Conservation (phyloP, 2,329 filamentous ascomycete species). For the Pyrenophora seminiperda region DNA sequence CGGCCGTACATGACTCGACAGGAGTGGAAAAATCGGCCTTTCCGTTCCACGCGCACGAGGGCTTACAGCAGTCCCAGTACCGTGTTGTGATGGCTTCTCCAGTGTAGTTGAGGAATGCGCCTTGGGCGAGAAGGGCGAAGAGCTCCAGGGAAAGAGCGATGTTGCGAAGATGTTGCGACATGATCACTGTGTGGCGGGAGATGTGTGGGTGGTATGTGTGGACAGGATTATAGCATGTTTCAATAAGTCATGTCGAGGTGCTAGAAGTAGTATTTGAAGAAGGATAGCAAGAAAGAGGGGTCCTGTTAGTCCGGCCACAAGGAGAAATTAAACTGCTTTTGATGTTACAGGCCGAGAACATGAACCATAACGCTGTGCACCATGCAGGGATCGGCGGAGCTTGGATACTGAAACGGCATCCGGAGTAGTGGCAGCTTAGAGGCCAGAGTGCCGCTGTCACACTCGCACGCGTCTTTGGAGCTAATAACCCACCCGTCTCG, state of each 20-base stretch:
- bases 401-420: slow-evolving; percentile 37
- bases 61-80: slow-evolving; percentile 70
- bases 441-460: slow-evolving; percentile 25
- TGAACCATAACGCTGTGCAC: slow-evolving; percentile 38
- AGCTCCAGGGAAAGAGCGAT: slow-evolving; percentile 31
- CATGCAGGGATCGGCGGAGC: slow-evolving; percentile 42
- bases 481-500: slow-evolving; percentile 26
- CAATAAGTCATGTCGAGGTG: slow-evolving; percentile 30
- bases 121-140: slow-evolving; percentile 27
- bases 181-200: slow-evolving; percentile 40
- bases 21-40: slow-evolving; percentile 61
- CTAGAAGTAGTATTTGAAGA: slow-evolving; percentile 45
- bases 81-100: slow-evolving; percentile 44
- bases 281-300: slow-evolving; percentile 39
- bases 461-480: slow-evolving; percentile 23
- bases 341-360: slow-evolving; percentile 41
- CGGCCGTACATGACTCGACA: slow-evolving; percentile 60
- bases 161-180: slow-evolving; percentile 38
- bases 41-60: slow-evolving; percentile 64
- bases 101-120: slow-evolving; percentile 32
- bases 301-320: slow-evolving; percentile 43
- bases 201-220: slow-evolving; percentile 36
- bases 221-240: slow-evolving; percentile 37
- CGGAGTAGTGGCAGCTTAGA: slow-evolving; percentile 27
- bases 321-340: slow-evolving; percentile 44